These are phyloP conservation scores for Lactifluus volemus DNA, from an alignment of 768 basidiomycete genomes.

Conservation along the genomic window DNA sequence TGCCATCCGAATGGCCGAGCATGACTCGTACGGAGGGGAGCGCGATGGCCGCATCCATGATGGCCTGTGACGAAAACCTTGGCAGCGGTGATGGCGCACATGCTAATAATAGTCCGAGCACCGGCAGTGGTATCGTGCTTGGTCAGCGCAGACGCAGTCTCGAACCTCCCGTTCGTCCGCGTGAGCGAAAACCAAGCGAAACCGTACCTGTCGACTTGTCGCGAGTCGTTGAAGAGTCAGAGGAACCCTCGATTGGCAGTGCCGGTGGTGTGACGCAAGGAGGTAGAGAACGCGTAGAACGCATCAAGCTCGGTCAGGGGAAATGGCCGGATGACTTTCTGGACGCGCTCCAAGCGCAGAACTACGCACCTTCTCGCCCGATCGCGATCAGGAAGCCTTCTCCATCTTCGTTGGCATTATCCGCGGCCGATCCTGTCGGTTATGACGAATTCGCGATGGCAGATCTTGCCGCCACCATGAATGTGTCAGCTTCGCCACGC, in stretches of 20 bases:
- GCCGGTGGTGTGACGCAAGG: slow-evolving; percentile 21
- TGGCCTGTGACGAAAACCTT: slow-evolving; percentile 37
- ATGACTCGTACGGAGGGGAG: slow-evolving; percentile 59
- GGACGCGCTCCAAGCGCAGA: slow-evolving; percentile 39
- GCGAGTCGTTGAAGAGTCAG: slow-evolving; percentile 59
- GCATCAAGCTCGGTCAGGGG: slow-evolving; percentile 61
- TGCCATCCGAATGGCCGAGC: slow-evolving; percentile 48
- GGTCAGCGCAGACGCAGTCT: slow-evolving; percentile 16
- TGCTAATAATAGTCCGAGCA: background rate
- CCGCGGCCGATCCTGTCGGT: background rate
- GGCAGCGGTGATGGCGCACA: slow-evolving; percentile 3
- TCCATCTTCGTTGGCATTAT: background rate
- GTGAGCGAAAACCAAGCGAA: slow-evolving; percentile 62
- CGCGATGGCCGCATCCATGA: slow-evolving; percentile 32
- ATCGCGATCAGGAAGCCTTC: slow-evolving; percentile 12
- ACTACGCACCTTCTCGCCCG: slow-evolving; percentile 2
- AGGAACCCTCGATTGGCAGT: slow-evolving; percentile 32
- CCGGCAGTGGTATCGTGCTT: background rate
- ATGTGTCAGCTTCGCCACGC: background rate
- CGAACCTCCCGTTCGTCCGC: slow-evolving; percentile 22
- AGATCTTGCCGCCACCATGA: background rate
- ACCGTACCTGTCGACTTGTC: slow-evolving; percentile 50
- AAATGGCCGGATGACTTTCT: slow-evolving; percentile 82
- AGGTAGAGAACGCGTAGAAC: slow-evolving; percentile 29
- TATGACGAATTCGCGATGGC: background rate